Percentiles rank a stretch among this genome's conserved stretches.
These are phyloP conservation scores for Abelmoschus esculentus DNA, from an alignment of 345 rosid genomes.

Conservation along the genomic window DNA sequence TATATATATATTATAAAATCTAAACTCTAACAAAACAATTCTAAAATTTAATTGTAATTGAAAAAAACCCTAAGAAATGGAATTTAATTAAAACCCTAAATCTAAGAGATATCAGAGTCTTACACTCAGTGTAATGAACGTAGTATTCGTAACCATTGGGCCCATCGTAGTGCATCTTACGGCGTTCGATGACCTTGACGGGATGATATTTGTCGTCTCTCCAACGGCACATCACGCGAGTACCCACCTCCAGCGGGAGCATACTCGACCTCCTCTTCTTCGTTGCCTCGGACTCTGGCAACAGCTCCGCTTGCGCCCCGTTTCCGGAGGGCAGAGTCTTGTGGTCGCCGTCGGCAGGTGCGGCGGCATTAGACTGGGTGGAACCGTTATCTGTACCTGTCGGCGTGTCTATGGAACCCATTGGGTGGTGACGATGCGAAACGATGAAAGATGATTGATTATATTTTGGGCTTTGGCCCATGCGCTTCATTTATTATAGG, in stretches of 20 bases:
- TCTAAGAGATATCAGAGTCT: slow-evolving; percentile 18
- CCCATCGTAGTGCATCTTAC: slow-evolving; percentile 43
- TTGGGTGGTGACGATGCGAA: slow-evolving; percentile 16
- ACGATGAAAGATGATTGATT: too few relatives aligned
- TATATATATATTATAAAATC: not conserved
- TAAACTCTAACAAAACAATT: not conserved
- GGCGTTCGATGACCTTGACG: slow-evolving; percentile 93
- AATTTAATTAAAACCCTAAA: slow-evolving; percentile 6
- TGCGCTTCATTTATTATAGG: too few relatives aligned
- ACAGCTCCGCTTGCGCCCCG: slow-evolving; percentile 16
- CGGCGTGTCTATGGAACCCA: slow-evolving; percentile 71
- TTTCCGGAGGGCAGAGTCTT: slow-evolving; percentile 15
- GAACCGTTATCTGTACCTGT: slow-evolving; percentile 40
- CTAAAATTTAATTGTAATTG: not conserved
- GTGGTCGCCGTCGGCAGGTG: slow-evolving; percentile 28
- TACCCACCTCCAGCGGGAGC: slow-evolving; percentile 90
- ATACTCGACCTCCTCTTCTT: slow-evolving; percentile 56
- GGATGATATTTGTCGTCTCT: slow-evolving; percentile 92
- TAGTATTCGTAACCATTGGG: slow-evolving; percentile 83
- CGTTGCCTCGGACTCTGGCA: slow-evolving; percentile 40
- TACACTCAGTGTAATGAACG: slow-evolving; percentile 97
- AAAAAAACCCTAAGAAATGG: not conserved
- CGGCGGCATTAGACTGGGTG: slow-evolving; percentile 14
- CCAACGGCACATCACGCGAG: slow-evolving; percentile 96
- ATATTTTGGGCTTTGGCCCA: too few relatives aligned